These are phyloP conservation scores for Lipomyces sp. DNA, from an alignment of 805 yeast species.

Conservation along the genomic window DNA sequence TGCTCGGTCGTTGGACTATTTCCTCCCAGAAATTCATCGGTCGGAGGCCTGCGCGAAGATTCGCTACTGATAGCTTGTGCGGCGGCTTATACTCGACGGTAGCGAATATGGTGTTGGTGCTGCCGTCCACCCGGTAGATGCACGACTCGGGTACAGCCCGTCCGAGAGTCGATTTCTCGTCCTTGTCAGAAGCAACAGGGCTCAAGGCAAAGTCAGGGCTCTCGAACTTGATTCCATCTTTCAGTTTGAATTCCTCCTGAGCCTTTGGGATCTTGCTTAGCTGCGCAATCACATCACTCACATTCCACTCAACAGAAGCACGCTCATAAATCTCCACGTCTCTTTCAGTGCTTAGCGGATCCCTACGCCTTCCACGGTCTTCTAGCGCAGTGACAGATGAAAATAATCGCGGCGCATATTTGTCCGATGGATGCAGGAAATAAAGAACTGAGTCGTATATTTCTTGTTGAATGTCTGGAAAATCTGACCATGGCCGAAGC, in stretches of 20 bases:
- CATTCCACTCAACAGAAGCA: background rate
- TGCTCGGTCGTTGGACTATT: background rate
- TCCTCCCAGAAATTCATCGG: background rate
- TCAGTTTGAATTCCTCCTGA: background rate
- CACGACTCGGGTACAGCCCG: background rate
- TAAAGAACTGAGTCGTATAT: background rate
- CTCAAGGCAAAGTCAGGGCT: background rate
- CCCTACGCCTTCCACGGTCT: background rate
- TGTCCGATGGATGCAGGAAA: background rate
- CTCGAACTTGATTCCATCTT: background rate
- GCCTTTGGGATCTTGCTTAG: background rate
- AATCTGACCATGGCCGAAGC: background rate
- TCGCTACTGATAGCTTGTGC: background rate
- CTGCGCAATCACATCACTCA: background rate
- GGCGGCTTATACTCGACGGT: background rate
- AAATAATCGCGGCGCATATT: background rate
- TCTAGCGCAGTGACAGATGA: background rate
- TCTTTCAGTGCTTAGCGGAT: background rate
- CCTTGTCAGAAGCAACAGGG: background rate
- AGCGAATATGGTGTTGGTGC: background rate
- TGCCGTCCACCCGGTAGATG: background rate
- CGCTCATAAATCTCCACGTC: background rate
- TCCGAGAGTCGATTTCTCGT: background rate
- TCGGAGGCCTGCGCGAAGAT: background rate
- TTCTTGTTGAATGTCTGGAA: background rate